Evolutionary conservation across 139 green algal genomes (phyloP).

Genomic region (Chlamydomonas eustigma): DNA sequence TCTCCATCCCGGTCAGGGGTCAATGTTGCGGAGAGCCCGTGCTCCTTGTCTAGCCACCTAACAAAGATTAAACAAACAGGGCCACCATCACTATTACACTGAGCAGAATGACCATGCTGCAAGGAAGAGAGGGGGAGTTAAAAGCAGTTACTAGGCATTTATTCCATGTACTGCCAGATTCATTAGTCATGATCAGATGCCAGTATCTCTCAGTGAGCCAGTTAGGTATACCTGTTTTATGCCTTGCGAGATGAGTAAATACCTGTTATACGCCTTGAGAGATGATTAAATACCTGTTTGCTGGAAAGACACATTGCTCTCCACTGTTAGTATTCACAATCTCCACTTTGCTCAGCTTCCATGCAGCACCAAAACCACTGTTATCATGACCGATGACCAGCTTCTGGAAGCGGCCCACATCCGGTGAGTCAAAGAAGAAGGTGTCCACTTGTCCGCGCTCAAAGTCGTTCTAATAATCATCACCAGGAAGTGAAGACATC

Average conservation of each 20-base stretch:
- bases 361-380: constrained; percentile 35
- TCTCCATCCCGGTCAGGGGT: constrained; percentile 31
- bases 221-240: too few species aligned
- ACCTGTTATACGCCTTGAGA: too few species aligned
- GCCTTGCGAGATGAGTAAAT: too few species aligned
- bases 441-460: constrained; percentile 42
- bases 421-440: constrained; percentile 43
- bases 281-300: constrained; percentile 31
- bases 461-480: constrained; percentile 37
- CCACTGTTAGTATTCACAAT: constrained; percentile 44
- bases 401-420: constrained; percentile 39
- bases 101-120: too few species aligned
- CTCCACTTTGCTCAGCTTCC: constrained; percentile 27
- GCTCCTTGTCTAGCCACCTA: constrained; percentile 48
- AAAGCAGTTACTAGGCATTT: too few species aligned
- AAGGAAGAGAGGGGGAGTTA: too few species aligned
- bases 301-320: constrained; percentile 33
- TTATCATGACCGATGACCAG: constrained; percentile 44
- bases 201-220: too few species aligned
- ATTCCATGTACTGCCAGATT: too few species aligned
- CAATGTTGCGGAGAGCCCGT: constrained; percentile 35
- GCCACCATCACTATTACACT: too few species aligned
- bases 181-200: too few species aligned
- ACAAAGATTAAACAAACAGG: background rate
- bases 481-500: background rate